Base-by-base conservation (phyloP, 371 early-diverging fungal genomes). In the Coemansia sp. region DNA sequence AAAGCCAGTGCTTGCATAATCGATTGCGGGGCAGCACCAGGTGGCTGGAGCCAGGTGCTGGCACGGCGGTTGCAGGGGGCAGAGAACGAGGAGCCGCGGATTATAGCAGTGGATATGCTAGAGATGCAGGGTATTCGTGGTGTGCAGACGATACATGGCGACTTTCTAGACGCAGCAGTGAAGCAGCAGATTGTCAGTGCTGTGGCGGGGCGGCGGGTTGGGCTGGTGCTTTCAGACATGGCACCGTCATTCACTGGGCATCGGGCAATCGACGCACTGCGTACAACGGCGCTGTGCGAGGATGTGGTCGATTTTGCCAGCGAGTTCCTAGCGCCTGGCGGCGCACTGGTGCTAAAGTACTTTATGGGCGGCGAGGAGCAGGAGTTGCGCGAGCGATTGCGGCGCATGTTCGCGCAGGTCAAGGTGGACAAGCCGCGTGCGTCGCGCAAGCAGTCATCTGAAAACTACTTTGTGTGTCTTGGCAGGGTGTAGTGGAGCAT, bases 21-120 rank as follows among this genome's bases (percentile, higher is more conserved):
- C 37, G 97, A 97, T 70, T 85, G 92, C 56, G 95, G 97, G 5
- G 93, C 94, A 18, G 84, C 90, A 4, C 97, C 97, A 0, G 96
- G 97, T 18, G 93, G 95, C 16, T 97, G 96, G 96, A 84, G 90
- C 62, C 95, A 95, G 75, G 93, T 94, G n/a, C 82, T 85, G 6
- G 83, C 83, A 1, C 77, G 77, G 11, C 49, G 66, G 44, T 37
- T 14, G 38, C 29, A n/a, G 24, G 37, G 34, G 16, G 24, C 10
- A 29, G 34, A 31, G 51, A 24, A 8, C 18, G n/a, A n/a, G 7
- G 38, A 31, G 10, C 16, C 24, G 50, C 77, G 39, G 74, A 81
- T 90, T 2, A 77, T 90, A 47, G 87, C 88, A 3, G 77, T 94
- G 5, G 94, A 94, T 64, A 55, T 91, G 31, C 71, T 90, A n/a